Evolutionary conservation across 2,329 filamentous ascomycete species (phyloP).

Genomic region (Aspergillus udagawae): DNA sequence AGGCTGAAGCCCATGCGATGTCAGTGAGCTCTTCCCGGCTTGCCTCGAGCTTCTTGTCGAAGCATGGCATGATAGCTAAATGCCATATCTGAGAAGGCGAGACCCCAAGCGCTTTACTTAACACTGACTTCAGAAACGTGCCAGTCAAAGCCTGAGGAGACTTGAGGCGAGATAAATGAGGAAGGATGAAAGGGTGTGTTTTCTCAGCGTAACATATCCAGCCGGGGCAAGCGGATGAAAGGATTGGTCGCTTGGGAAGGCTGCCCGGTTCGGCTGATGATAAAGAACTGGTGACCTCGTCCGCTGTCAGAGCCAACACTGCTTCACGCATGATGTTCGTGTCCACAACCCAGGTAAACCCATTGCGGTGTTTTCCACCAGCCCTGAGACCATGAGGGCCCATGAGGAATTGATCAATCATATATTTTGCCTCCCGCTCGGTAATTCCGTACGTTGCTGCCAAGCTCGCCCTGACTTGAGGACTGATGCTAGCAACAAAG

Average conservation of each 20-base stretch:
- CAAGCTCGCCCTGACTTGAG: slow-evolving; percentile 83
- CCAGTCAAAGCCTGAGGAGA: slow-evolving; percentile 91
- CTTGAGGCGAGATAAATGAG: slow-evolving; percentile 85
- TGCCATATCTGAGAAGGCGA: slow-evolving; percentile 84
- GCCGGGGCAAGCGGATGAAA: slow-evolving; percentile 89
- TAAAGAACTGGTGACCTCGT: slow-evolving; percentile 58
- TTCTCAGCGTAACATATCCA: slow-evolving; percentile 99
- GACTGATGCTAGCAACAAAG: slow-evolving; percentile 89
- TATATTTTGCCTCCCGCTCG: slow-evolving; percentile 68
- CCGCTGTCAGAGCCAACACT: slow-evolving; percentile 72
- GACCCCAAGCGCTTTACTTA: slow-evolving; percentile 69
- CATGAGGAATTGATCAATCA: slow-evolving; percentile 76
- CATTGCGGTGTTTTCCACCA: slow-evolving; percentile 68
- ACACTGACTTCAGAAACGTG: slow-evolving; percentile 80
- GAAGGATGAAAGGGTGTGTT: slow-evolving; percentile 88
- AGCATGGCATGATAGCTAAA: slow-evolving; percentile 94
- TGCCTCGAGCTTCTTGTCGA: slow-evolving; percentile 97
- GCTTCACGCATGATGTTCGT: slow-evolving; percentile 80
- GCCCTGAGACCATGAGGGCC: slow-evolving; percentile 65
- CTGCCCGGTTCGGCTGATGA: slow-evolving; percentile 13
- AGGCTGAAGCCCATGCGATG: slow-evolving; percentile 56
- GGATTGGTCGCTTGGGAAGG: slow-evolving; percentile 41
- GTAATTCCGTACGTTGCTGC: slow-evolving; percentile 77
- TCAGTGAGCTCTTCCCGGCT: slow-evolving; percentile 90
- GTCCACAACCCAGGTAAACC: slow-evolving; percentile 86